A percentile compares a stretch with the other conserved stretches of the same genome.
phyloP scores from a whole-genome alignment of 2,329 filamentous ascomycete genomes.

The Phaeosphaeria sp. region DNA sequence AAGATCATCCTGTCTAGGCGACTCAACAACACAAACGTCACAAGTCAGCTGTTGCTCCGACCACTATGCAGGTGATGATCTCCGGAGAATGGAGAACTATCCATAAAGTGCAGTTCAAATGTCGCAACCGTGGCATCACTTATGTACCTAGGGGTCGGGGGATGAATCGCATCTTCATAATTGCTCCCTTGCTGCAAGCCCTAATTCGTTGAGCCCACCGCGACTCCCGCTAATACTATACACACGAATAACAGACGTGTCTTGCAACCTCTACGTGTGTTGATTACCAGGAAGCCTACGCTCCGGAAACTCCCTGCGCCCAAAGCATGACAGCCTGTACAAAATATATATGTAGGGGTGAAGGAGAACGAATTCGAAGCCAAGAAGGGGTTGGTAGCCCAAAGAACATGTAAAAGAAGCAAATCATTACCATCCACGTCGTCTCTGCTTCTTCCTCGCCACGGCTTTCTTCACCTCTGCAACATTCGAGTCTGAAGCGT shows the following conservation, averaged over 20 bases:
- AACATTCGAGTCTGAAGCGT: conserved; percentile 30
- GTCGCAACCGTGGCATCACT: not conserved
- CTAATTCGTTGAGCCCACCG: conserved; percentile 10
- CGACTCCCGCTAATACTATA: conserved; percentile 28
- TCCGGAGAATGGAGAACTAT: not conserved
- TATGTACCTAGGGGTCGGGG: not conserved
- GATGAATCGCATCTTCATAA: not conserved
- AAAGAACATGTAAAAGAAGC: conserved; percentile 12
- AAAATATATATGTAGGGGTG: conserved; percentile 28
- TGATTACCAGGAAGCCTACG: not conserved
- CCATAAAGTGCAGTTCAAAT: no score
- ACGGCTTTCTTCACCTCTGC: conserved; percentile 36
- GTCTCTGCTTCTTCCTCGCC: conserved; percentile 39
- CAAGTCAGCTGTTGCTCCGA: not conserved
- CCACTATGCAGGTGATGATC: not conserved
- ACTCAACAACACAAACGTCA: conserved; percentile 7
- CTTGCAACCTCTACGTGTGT: conserved; percentile 6
- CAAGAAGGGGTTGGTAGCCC: not conserved
- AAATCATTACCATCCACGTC: conserved; percentile 23
- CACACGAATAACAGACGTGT: conserved; percentile 9
- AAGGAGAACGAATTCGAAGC: conserved; percentile 24
- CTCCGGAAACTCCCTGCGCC: conserved; percentile 19
- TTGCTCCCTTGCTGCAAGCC: conserved; percentile 12
- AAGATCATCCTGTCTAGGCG: conserved; percentile 14
- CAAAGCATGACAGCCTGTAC: conserved; percentile 14